Evolutionary conservation across 306 rosid species (phyloP).

Genomic region (Cercis canadensis): DNA sequence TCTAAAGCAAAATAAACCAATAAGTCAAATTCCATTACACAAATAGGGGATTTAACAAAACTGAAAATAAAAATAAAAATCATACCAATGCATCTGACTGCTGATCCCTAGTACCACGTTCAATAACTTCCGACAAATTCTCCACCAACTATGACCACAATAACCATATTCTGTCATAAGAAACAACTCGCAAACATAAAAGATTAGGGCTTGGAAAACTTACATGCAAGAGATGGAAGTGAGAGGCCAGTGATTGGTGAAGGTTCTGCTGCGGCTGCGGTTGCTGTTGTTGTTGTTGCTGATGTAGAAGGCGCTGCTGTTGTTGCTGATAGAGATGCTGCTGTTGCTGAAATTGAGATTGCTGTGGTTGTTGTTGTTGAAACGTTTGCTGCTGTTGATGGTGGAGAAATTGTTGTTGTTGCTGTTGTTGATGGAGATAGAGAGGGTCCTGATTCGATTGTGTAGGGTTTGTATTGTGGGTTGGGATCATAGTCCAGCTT

Average conservation of each 20-base stretch:
- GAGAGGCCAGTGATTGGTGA: constrained; percentile 90
- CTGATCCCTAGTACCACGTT: constrained; percentile 78
- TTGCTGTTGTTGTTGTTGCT: constrained; percentile 39
- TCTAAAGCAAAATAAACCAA: not conserved
- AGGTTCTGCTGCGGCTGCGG: constrained; percentile 59
- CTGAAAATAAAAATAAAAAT: not conserved
- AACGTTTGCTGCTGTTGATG: constrained; percentile 48
- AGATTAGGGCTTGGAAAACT: constrained; percentile 29
- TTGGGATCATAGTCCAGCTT: constrained; percentile 83
- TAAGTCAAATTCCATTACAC: not conserved
- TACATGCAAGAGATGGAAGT: constrained; percentile 77
- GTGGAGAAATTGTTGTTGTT: constrained; percentile 41
- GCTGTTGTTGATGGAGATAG: constrained; percentile 61
- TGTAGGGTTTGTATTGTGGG: constrained; percentile 62
- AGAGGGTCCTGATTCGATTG: constrained; percentile 75
- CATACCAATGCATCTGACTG: constrained; percentile 86
- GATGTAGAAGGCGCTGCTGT: constrained; percentile 51
- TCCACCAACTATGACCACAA: constrained; percentile 68
- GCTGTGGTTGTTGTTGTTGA: constrained; percentile 27
- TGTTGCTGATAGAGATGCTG: constrained; percentile 54
- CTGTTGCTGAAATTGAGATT: constrained; percentile 40
- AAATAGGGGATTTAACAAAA: not conserved
- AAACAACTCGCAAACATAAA: not conserved
- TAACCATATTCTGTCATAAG: not conserved
- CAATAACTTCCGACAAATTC: constrained; percentile 79